Percentiles rank a stretch among this genome's conserved stretches.
Conservation (phyloP, 2,329 filamentous ascomycete genomes). For the Chaetomium globosum region DNA sequence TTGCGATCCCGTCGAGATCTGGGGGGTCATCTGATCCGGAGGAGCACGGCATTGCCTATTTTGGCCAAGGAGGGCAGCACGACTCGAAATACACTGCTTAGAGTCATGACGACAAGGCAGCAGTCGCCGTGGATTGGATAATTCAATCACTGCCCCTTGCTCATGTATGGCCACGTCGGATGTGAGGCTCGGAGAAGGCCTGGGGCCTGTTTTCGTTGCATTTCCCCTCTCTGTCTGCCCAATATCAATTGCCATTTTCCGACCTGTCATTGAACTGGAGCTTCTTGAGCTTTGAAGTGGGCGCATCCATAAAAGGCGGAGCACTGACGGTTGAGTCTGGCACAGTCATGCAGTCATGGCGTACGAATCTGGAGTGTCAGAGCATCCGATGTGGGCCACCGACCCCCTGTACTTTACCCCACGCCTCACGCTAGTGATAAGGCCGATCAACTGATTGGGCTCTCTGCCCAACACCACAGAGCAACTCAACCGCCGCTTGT, state of each 20-base stretch:
- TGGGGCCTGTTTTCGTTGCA: neutral
- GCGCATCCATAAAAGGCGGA: neutral
- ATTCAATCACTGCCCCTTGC: neutral
- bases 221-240: neutral
- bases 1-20: neutral
- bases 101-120: slow-evolving; percentile 3
- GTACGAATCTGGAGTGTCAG: neutral
- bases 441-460: slow-evolving; percentile 34
- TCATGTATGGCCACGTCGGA: neutral
- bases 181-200: neutral
- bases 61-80: neutral
- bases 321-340: neutral
- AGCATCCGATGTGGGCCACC: slow-evolving; percentile 2
- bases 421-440: slow-evolving; percentile 29
- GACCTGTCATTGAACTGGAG: no score
- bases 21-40: slow-evolving; percentile 6
- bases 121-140: slow-evolving; percentile 1
- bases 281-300: neutral
- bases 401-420: slow-evolving; percentile 14
- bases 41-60: slow-evolving; percentile 13
- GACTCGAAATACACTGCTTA: neutral
- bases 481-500: slow-evolving; percentile 22
- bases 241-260: slow-evolving; percentile 2
- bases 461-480: slow-evolving; percentile 18
- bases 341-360: neutral